A percentile compares a stretch with the other conserved stretches of the same genome.
Evolutionary conservation across 805 yeast genomes (phyloP).

Genomic region (Saccharomycopsis vini): DNA sequence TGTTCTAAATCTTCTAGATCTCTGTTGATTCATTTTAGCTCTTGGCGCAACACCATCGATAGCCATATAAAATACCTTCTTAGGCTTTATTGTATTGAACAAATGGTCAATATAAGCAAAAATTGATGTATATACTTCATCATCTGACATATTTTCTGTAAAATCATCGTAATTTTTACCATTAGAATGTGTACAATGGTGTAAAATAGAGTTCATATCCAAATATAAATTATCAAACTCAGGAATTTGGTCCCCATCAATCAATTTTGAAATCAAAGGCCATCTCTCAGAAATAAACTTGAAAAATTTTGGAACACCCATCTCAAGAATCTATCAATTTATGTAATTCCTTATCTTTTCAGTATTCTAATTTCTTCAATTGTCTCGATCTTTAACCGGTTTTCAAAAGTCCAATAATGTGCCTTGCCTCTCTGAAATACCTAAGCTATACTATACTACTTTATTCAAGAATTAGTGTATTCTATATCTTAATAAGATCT

Average conservation of each 20-base stretch:
- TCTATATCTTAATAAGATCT: too few species aligned
- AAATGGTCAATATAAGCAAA: constrained; percentile 92
- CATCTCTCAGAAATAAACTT: constrained; percentile 97
- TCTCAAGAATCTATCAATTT: constrained; percentile 18
- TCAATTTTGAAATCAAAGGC: constrained; percentile 87
- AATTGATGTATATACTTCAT: constrained; percentile 85
- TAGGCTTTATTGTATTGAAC: constrained; percentile 79
- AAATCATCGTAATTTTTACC: constrained; percentile 41
- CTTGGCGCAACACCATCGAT: constrained; percentile 98
- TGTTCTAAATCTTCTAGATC: constrained; percentile 90
- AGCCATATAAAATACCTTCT: constrained; percentile 86
- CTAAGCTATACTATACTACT: too few species aligned
- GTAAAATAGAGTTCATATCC: constrained; percentile 96
- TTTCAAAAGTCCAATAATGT: too few species aligned
- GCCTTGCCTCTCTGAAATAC: background rate
- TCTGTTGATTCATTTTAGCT: constrained; percentile 97
- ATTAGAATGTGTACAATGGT: constrained; percentile 85
- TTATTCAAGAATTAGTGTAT: too few species aligned
- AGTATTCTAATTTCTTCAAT: background rate
- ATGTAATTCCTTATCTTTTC: background rate
- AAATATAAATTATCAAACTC: constrained; percentile 91
- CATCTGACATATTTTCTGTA: constrained; percentile 65
- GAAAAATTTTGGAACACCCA: constrained; percentile 96
- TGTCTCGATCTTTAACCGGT: too few species aligned
- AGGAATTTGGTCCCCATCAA: constrained; percentile 75